phyloP scores from a whole-genome alignment of 139 green algal genomes.

The Raphidocelis subcapitata region DNA sequence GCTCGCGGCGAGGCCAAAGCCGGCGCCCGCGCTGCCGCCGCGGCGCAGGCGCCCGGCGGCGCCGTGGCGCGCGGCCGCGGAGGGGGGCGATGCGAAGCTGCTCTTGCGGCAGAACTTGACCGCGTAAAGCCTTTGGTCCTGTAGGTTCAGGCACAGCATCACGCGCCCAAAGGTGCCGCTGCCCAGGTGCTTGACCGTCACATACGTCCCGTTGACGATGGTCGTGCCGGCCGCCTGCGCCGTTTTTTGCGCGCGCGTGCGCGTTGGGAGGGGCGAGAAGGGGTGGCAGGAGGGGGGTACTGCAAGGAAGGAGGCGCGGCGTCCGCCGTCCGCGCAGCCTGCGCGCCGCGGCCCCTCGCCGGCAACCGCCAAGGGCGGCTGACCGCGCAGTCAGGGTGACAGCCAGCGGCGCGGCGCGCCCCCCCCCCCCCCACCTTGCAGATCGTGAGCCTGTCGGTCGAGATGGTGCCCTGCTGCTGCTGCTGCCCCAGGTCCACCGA shows the following conservation, averaged over 20 bases:
- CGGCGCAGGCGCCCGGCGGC: conserved; percentile 7
- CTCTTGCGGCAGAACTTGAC: conserved; percentile 52
- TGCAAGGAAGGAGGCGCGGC: no score
- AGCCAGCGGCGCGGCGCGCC: no score
- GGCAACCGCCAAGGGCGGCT: no score
- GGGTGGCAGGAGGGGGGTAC: no score
- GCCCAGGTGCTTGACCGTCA: conserved; percentile 61
- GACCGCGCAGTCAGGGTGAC: no score
- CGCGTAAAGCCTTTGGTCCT: conserved; percentile 48
- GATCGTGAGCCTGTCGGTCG: conserved; percentile 34
- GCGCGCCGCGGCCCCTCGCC: no score
- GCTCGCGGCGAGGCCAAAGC: no score
- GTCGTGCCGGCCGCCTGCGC: no score
- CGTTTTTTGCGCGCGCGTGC: no score
- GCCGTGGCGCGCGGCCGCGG: not conserved
- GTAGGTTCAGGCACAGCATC: conserved; percentile 49
- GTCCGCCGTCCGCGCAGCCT: conserved; percentile 44
- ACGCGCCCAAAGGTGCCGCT: conserved; percentile 55
- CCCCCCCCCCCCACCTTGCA: conserved; percentile 46
- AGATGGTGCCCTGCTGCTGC: conserved; percentile 31
- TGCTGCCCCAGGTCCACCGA: no score
- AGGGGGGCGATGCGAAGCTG: conserved; percentile 11
- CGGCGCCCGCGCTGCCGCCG: not conserved
- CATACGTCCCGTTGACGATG: conserved; percentile 59
- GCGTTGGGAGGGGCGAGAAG: no score